Evolutionary conservation across 345 rosid species (phyloP).

Genomic region (Brassica rapa): DNA sequence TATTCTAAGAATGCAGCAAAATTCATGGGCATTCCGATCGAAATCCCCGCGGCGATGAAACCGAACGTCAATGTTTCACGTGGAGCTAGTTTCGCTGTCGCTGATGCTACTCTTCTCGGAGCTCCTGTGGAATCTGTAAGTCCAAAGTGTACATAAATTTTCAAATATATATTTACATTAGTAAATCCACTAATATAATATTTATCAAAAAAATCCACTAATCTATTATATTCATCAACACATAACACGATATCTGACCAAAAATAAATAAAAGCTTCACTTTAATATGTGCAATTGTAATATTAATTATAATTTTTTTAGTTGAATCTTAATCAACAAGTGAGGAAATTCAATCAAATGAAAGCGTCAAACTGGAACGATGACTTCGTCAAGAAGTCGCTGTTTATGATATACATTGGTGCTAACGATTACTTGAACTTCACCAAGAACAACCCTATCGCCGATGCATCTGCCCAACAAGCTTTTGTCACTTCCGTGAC

Average conservation of each 20-base stretch:
- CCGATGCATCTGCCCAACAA: constrained; percentile 38
- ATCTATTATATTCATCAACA: background rate
- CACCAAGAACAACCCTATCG: constrained; percentile 24
- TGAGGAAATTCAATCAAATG: constrained; percentile 23
- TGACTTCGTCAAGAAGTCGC: constrained; percentile 6
- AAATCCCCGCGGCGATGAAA: constrained; percentile 18
- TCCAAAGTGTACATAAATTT: background rate
- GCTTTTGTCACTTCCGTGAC: constrained; percentile 36
- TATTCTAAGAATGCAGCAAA: constrained; percentile 20
- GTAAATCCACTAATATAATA: background rate
- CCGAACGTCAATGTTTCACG: constrained; percentile 23
- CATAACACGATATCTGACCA: background rate
- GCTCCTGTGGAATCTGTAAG: constrained; percentile 19
- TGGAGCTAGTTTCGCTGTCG: constrained; percentile 40
- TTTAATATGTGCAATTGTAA: background rate
- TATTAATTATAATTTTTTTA: background rate
- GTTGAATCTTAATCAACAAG: constrained; percentile 34
- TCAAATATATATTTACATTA: background rate
- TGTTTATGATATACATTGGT: constrained; percentile 42
- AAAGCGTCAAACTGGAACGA: constrained; percentile 34
- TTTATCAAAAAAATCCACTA: background rate
- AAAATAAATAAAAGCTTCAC: background rate
- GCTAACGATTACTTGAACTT: constrained; percentile 41
- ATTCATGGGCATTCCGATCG: constrained; percentile 29
- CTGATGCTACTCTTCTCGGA: constrained; percentile 39